Evolutionary conservation across 768 basidiomycete genomes (phyloP).

Genomic region (Suillus luteus): DNA sequence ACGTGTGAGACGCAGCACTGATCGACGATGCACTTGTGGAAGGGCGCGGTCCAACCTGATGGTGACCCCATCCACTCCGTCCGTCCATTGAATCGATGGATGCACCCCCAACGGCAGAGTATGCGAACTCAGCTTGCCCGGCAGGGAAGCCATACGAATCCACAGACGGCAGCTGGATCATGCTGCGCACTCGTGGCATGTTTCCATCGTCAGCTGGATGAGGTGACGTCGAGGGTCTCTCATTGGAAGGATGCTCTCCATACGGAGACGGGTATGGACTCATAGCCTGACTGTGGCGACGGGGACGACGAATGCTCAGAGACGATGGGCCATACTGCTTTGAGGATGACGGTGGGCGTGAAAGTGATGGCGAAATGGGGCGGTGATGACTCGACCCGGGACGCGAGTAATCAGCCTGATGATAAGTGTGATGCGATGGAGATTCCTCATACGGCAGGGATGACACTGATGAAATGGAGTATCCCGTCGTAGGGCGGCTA

Average conservation of each 20-base stretch:
- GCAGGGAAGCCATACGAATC: conserved; percentile 67
- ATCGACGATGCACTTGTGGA: conserved; percentile 74
- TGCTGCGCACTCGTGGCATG: conserved; percentile 78
- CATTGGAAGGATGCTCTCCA: conserved; percentile 53
- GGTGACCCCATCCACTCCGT: conserved; percentile 45
- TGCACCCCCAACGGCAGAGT: conserved; percentile 58
- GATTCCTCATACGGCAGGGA: conserved; percentile 72
- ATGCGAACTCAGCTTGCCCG: conserved; percentile 80
- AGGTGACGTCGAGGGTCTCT: conserved; percentile 72
- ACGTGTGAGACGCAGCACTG: conserved; percentile 73
- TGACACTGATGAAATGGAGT: conserved; percentile 82
- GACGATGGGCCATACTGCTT: conserved; percentile 53
- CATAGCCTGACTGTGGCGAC: conserved; percentile 85
- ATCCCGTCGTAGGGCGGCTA: conserved; percentile 83
- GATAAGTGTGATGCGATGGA: conserved; percentile 38
- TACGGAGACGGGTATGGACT: conserved; percentile 87
- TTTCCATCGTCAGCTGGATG: conserved; percentile 57
- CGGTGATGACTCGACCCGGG: conserved; percentile 76
- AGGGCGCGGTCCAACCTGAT: conserved; percentile 52
- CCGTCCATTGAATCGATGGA: conserved; percentile 42
- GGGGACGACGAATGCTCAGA: conserved; percentile 68
- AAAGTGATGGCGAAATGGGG: conserved; percentile 59
- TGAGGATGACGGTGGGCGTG: conserved; percentile 71
- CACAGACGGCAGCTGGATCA: conserved; percentile 78
- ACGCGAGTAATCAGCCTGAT: conserved; percentile 63